phyloP scores from a whole-genome alignment of 2,329 filamentous ascomycete genomes.

The Claviceps purpurea region DNA sequence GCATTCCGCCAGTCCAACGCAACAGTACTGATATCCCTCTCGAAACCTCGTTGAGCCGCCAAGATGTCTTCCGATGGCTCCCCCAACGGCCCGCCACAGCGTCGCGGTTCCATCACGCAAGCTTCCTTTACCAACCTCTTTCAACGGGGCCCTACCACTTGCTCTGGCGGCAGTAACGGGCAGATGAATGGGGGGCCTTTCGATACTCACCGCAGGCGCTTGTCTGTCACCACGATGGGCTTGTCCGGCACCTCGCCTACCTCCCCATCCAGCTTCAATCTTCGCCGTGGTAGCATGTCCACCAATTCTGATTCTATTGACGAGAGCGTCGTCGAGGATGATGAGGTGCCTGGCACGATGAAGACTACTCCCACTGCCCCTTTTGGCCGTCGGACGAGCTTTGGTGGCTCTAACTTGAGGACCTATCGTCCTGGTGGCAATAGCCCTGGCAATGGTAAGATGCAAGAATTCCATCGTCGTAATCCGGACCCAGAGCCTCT shows the following conservation, averaged over 20 bases:
- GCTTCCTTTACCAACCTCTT: slow-evolving; percentile 46
- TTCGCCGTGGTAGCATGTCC: slow-evolving; percentile 55
- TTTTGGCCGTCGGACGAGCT: slow-evolving; percentile 76
- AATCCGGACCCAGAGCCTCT: slow-evolving; percentile 20
- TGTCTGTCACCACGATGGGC: slow-evolving; percentile 63
- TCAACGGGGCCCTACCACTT: slow-evolving; percentile 38
- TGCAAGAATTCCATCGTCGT: slow-evolving; percentile 26
- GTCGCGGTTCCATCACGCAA: slow-evolving; percentile 44
- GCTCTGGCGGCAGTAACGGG: slow-evolving; percentile 23
- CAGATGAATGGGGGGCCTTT: slow-evolving; percentile 27
- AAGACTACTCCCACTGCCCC: slow-evolving; percentile 56
- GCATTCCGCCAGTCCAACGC: slow-evolving; percentile 4
- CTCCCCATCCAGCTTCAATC: slow-evolving; percentile 34
- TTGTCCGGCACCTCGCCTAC: slow-evolving; percentile 59
- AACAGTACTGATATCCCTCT: not conserved
- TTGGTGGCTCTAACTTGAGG: slow-evolving; percentile 67
- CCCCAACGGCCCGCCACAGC: slow-evolving; percentile 27
- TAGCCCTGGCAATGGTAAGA: slow-evolving; percentile 53
- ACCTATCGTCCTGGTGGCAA: slow-evolving; percentile 32
- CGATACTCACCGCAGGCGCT: slow-evolving; percentile 50
- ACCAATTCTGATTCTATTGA: slow-evolving; percentile 56
- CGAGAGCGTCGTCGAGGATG: slow-evolving; percentile 61
- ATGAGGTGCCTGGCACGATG: slow-evolving; percentile 36
- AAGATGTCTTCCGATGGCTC: slow-evolving; percentile 23
- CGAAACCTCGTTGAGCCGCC: slow-evolving; percentile 2